Evolutionary conservation across 495 filamentous ascomycete genomes (phyloP), one percentile per base, ranked within the genome.

Genomic region (Acidiella bohemica): DNA sequence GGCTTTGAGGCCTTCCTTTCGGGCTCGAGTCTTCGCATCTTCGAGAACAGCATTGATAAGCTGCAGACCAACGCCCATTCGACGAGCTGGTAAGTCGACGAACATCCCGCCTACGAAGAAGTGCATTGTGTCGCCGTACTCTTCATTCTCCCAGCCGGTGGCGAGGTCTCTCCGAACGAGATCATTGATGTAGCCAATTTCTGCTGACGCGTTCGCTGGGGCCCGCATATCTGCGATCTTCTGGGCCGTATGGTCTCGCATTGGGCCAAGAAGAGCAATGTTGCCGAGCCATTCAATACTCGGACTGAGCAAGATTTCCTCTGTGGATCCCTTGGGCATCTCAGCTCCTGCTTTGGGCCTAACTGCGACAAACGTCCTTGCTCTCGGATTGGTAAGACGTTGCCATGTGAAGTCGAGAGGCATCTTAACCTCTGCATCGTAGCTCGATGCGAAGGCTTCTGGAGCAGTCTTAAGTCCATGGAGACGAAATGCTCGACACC

Each of bases 371-470:
- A 70, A 64, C 5, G 60, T 62, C 35, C 51, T 62, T 21, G 58
- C 61, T 4, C 56, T 38, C 19, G 66, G 67, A 47, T 68, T 71
- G 42, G 44, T 46, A 22, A 75, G 50, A 28, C 66, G 64, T 13
- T 50, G 49, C 20, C 57, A 49, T 59, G 68, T 72, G 36, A 50
- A 48, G 12, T 62, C 58, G 11, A 64, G 50, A 9, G 48, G 44
- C 46, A 66, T 65, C 14, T 55, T 56, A 41, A 51, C 50, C 46
- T 73, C 68, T 19, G 55, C 49, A 19, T 59, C 62, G 41, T 67
- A 69, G 1, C 57, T 67, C 5, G 68, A 67, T 12, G 62, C 60
- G 47, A 72, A 75, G n/a, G 63, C 57, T 13, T 50, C 35, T 5
- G 61, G 59, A 21, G 58, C 51, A 9, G 46, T 41, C 43, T 50